These are phyloP conservation scores for Porodaedalea pini DNA, from an alignment of 1,284 basidiomycete species.

Conservation along the genomic window DNA sequence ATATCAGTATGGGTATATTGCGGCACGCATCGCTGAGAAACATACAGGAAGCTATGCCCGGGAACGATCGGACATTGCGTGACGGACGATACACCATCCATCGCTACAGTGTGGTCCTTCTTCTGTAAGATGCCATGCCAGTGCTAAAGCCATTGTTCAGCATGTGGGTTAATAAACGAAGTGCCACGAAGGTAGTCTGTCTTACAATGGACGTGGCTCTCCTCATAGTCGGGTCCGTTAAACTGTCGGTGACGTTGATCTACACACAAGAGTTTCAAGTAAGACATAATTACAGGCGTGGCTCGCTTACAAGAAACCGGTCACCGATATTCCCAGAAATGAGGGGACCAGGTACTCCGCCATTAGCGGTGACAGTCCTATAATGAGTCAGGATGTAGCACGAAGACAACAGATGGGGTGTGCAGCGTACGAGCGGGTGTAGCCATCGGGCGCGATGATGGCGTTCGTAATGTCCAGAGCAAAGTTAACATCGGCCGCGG, in stretches of 20 bases:
- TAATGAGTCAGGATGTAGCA: neutral
- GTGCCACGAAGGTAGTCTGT: neutral
- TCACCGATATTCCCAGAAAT: constrained; percentile 24
- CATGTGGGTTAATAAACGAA: neutral
- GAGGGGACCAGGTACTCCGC: constrained; percentile 22
- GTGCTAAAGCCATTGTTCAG: constrained; percentile 28
- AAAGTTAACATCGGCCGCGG: constrained; percentile 3
- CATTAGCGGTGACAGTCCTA: constrained; percentile 21
- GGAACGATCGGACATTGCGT: constrained; percentile 37
- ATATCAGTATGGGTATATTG: constrained; percentile 30
- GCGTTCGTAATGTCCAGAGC: constrained; percentile 33
- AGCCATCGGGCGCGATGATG: constrained; percentile 40
- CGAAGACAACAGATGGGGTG: neutral
- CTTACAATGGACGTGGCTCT: constrained; percentile 29
- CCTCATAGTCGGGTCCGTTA: constrained; percentile 24
- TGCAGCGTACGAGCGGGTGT: constrained; percentile 31
- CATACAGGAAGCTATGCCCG: constrained; percentile 26
- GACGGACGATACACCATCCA: constrained; percentile 37
- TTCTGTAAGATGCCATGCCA: constrained; percentile 31
- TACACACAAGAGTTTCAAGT: constrained; percentile 3
- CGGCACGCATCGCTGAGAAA: constrained; percentile 25
- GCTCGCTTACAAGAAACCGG: constrained; percentile 18
- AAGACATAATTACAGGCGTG: neutral
- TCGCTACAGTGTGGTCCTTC: constrained; percentile 33
- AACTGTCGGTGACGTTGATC: constrained; percentile 18